These are phyloP conservation scores for Ceriops decandra DNA, from an alignment of 345 rosid species.

Conservation along the genomic window DNA sequence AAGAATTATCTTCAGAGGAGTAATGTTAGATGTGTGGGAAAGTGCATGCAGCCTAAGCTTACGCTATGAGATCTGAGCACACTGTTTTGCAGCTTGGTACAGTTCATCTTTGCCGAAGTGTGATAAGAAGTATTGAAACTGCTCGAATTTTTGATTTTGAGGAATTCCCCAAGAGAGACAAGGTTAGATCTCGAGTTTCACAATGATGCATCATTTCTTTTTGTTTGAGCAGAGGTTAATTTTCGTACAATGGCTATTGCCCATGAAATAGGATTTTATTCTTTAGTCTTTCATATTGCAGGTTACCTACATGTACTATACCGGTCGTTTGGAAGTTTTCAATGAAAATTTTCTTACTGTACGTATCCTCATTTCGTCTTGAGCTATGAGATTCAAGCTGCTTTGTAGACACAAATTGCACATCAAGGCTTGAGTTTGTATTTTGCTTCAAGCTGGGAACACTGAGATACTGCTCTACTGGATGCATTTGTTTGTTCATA, in stretches of 20 bases:
- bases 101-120: constrained; percentile 96
- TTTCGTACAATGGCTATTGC: neutral
- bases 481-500: neutral
- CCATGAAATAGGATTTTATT: constrained; percentile 8
- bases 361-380: constrained; percentile 31
- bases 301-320: constrained; percentile 99
- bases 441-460: too few relatives aligned
- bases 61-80: neutral
- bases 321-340: constrained; percentile 95
- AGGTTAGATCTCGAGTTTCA: constrained; percentile 36
- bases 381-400: neutral
- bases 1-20: too few relatives aligned
- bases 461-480: too few relatives aligned
- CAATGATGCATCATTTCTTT: neutral
- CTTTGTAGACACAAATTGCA: neutral
- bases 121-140: constrained; percentile 95
- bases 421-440: neutral
- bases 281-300: constrained; percentile 26
- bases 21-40: neutral
- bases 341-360: constrained; percentile 95
- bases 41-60: neutral
- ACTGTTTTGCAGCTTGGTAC: constrained; percentile 80
- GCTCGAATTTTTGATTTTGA: constrained; percentile 95
- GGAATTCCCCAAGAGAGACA: constrained; percentile 91
- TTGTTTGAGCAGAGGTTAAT: neutral